These are phyloP conservation scores for Anaeromyces robustus DNA, from an alignment of 192 early-diverging fungal species.

Conservation along the genomic window DNA sequence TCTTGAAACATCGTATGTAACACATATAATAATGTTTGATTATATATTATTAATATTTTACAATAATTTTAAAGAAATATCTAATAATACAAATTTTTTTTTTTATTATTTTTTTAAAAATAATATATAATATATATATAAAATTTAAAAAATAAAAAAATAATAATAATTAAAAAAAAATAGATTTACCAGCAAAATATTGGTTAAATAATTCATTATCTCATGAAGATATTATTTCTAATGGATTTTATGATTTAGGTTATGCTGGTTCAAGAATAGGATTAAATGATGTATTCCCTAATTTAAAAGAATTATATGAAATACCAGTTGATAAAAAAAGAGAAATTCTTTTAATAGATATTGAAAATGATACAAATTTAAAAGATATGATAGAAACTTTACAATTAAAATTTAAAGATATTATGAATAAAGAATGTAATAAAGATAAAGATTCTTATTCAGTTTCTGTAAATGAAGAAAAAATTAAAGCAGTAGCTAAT, in stretches of 20 bases:
- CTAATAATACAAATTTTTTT: too few relatives aligned
- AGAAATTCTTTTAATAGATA: constrained; percentile 27
- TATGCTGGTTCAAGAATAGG: constrained; percentile 20
- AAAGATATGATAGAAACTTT: constrained; percentile 3
- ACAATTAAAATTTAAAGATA: background rate
- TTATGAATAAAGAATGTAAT: constrained; percentile 7
- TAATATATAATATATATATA: too few relatives aligned
- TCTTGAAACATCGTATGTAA: constrained; percentile 28
- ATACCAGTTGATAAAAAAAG: constrained; percentile 24
- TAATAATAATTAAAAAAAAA: too few relatives aligned
- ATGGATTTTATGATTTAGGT: constrained; percentile 38
- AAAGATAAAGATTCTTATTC: background rate
- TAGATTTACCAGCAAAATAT: constrained; percentile 38
- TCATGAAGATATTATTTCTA: constrained; percentile 18
- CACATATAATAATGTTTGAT: background rate
- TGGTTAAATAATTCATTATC: constrained; percentile 28
- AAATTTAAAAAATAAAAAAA: too few relatives aligned
- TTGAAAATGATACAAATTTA: constrained; percentile 13
- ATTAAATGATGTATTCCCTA: constrained; percentile 11
- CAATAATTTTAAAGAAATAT: too few relatives aligned
- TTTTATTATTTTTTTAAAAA: too few relatives aligned
- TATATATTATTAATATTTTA: too few relatives aligned
- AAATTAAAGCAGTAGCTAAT: constrained; percentile 19
- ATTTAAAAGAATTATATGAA: constrained; percentile 15
- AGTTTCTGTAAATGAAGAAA: background rate